phyloP scores from a whole-genome alignment of 192 early-diverging fungal genomes.

The Mortierella alpina region DNA sequence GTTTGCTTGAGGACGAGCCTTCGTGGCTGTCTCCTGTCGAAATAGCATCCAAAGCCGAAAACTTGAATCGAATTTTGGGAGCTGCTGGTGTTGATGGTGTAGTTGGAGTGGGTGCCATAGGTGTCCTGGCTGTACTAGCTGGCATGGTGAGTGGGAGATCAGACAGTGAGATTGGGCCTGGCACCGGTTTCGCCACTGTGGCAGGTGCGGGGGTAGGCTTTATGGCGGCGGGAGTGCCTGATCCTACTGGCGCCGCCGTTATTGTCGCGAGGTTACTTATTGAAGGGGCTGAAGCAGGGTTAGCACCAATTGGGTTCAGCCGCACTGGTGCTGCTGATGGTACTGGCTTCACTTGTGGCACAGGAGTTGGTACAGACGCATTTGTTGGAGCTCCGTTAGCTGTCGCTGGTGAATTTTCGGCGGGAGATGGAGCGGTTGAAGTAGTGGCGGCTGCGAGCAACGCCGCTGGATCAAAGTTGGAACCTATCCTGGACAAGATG shows the following conservation, averaged over 20 bases:
- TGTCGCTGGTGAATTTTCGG: neutral
- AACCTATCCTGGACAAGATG: slow-evolving; percentile 51
- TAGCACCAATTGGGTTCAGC: neutral
- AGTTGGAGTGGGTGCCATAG: slow-evolving; percentile 14
- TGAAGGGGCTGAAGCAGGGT: neutral
- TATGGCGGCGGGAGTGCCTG: neutral
- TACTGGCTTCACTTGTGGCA: neutral
- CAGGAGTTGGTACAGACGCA: neutral
- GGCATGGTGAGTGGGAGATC: slow-evolving; percentile 28
- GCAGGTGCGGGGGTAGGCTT: neutral
- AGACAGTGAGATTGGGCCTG: slow-evolving; percentile 39
- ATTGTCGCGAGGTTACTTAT: neutral
- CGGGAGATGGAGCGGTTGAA: neutral
- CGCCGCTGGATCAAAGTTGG: slow-evolving; percentile 44
- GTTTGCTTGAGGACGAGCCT: slow-evolving; percentile 7
- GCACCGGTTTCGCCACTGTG: slow-evolving; percentile 11
- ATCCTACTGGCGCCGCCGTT: neutral
- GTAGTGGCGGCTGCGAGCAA: slow-evolving; percentile 26
- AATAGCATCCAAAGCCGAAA: slow-evolving; percentile 25
- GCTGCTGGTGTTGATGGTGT: slow-evolving; percentile 28
- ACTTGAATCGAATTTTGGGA: slow-evolving; percentile 54
- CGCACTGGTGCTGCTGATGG: slow-evolving; percentile 5
- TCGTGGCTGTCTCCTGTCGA: slow-evolving; percentile 14
- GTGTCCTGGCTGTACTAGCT: slow-evolving; percentile 3
- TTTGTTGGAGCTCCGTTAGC: neutral